Evolutionary conservation across 2,329 filamentous ascomycete species (phyloP).

Genomic region (Penicillium sp.): DNA sequence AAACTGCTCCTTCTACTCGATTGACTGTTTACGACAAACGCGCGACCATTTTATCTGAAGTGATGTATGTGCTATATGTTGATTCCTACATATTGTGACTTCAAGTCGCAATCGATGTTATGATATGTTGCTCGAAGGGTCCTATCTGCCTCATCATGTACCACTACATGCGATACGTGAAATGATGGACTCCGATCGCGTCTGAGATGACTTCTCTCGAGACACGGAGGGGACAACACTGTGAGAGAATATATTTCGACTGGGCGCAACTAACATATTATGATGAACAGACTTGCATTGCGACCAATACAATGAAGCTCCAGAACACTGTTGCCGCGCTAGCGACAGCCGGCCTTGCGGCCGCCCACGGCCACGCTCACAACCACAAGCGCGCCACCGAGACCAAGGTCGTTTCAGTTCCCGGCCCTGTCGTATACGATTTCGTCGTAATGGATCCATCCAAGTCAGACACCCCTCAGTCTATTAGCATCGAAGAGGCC

Average conservation of each 20-base stretch:
- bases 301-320: slow-evolving; percentile 40
- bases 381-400: slow-evolving; percentile 45
- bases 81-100: not conserved
- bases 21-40: slow-evolving; percentile 32
- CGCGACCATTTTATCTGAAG: slow-evolving; percentile 28
- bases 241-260: not conserved
- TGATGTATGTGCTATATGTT: slow-evolving; percentile 30
- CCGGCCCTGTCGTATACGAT: slow-evolving; percentile 68
- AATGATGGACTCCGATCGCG: not conserved
- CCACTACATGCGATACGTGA: not conserved
- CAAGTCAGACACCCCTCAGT: slow-evolving; percentile 29
- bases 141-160: not conserved
- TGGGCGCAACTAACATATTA: slow-evolving; percentile 3
- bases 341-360: slow-evolving; percentile 44
- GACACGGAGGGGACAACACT: not conserved
- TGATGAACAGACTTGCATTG: not conserved
- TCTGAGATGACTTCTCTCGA: not conserved
- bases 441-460: slow-evolving; percentile 64
- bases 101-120: not conserved
- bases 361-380: slow-evolving; percentile 45
- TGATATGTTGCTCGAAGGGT: not conserved
- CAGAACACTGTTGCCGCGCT: slow-evolving; percentile 38
- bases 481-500: slow-evolving; percentile 55
- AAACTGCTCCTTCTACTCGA: slow-evolving; percentile 31
- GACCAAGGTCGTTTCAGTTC: slow-evolving; percentile 54